Percentiles rank a stretch among this genome's conserved stretches.
Conservation (phyloP, 2,329 filamentous ascomycete species). For the Clonostachys rosea region DNA sequence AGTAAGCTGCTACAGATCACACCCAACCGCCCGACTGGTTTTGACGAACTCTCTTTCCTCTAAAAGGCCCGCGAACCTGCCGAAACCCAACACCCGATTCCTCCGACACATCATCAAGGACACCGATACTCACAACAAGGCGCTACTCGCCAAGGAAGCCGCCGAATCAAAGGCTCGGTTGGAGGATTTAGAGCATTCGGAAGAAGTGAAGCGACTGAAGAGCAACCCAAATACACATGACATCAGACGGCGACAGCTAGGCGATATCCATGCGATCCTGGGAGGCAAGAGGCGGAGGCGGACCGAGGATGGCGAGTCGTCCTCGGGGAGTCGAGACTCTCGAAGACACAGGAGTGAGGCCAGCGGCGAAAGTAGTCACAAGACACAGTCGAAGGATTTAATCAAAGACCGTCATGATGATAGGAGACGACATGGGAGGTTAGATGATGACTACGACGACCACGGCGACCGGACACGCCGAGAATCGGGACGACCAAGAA, state of each 20-base stretch:
- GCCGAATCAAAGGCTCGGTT: constrained; percentile 73
- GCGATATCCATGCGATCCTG: constrained; percentile 55
- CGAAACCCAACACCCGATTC: constrained; percentile 90
- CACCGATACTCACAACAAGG: constrained; percentile 84
- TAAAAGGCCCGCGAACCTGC: constrained; percentile 58
- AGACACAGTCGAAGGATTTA: constrained; percentile 8
- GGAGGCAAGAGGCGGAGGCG: constrained; percentile 30
- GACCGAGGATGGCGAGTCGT: constrained; percentile 6
- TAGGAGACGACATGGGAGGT: constrained; percentile 13
- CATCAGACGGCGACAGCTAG: constrained; percentile 53
- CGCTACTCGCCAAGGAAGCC: constrained; percentile 77
- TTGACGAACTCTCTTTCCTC: neutral
- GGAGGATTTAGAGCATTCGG: constrained; percentile 48
- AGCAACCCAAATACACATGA: constrained; percentile 41
- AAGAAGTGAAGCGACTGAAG: constrained; percentile 36
- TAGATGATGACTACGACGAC: constrained; percentile 6
- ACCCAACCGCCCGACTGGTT: neutral
- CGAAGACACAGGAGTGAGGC: neutral
- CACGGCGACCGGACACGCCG: no score
- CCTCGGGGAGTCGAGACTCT: constrained; percentile 3
- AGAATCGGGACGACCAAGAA: neutral
- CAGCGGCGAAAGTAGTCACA: neutral
- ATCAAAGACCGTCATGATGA: constrained; percentile 10
- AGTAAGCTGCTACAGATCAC: constrained; percentile 25
- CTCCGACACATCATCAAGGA: constrained; percentile 83